These are phyloP conservation scores for Barnettozyma hawaiiensis DNA, from an alignment of 1,139 yeast genomes.

Conservation along the genomic window DNA sequence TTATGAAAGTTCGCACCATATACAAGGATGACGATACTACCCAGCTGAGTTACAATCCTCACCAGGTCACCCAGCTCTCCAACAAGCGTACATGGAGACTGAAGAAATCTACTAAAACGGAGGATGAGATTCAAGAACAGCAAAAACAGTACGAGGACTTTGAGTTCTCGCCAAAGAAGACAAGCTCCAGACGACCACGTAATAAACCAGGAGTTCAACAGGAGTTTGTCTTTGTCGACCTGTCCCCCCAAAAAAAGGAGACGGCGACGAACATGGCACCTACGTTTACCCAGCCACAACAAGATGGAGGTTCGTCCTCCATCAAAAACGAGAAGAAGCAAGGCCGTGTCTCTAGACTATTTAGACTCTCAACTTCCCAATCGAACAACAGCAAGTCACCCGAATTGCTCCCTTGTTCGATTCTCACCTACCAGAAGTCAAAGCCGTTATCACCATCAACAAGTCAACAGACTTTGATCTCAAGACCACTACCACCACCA, in stretches of 20 bases:
- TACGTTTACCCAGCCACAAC: slow-evolving; percentile 5
- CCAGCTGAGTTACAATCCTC: not conserved
- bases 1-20: slow-evolving; percentile 14
- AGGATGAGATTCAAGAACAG: slow-evolving; percentile 20
- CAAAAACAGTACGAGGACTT: slow-evolving; percentile 21
- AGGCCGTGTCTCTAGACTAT: slow-evolving; percentile 14
- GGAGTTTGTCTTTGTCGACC: slow-evolving; percentile 50
- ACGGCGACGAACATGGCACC: not conserved
- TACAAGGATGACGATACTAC: slow-evolving; percentile 1
- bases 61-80: slow-evolving; percentile 11
- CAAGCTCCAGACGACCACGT: slow-evolving; percentile 47
- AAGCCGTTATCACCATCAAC: not conserved
- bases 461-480: not conserved
- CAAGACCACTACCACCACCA: slow-evolving; percentile 1
- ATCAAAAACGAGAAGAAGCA: slow-evolving; percentile 7
- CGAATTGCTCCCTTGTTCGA: slow-evolving; percentile 2
- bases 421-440: slow-evolving; percentile 1
- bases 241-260: slow-evolving; percentile 42
- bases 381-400: slow-evolving; percentile 7
- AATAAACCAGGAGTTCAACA: slow-evolving; percentile 41
- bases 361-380: slow-evolving; percentile 10
- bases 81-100: slow-evolving; percentile 25
- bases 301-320: slow-evolving; percentile 2
- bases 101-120: slow-evolving; percentile 21
- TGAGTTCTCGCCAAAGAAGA: slow-evolving; percentile 36